Conservation (phyloP, 129 eudicot species). For the Tanacetum coccineum region DNA sequence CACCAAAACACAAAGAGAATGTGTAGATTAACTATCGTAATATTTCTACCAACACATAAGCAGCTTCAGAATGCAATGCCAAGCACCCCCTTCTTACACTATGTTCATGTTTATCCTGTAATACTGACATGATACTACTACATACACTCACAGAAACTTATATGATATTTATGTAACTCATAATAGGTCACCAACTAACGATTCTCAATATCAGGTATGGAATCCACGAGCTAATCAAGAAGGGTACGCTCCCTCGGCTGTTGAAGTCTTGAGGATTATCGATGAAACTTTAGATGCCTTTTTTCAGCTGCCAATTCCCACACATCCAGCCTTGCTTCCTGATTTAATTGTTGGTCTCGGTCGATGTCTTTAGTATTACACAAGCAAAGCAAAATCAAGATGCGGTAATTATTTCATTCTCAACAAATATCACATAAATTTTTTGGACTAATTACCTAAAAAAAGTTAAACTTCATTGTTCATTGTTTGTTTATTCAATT, state of each 20-base stretch:
- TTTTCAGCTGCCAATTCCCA: conserved; percentile 89
- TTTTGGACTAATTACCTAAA: background rate
- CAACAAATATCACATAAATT: background rate
- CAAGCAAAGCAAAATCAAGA: conserved; percentile 75
- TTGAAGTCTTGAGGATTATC: conserved; percentile 72
- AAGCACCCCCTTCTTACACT: too few relatives aligned
- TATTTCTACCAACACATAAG: too few relatives aligned
- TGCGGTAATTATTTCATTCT: conserved; percentile 56
- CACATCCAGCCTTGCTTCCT: conserved; percentile 88
- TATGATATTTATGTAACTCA: too few relatives aligned
- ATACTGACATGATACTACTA: too few relatives aligned
- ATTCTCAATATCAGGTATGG: conserved; percentile 55
- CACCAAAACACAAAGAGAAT: too few relatives aligned
- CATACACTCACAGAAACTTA: too few relatives aligned
- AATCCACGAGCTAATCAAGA: conserved; percentile 82
- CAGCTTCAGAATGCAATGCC: too few relatives aligned
- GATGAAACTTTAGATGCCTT: conserved; percentile 92
- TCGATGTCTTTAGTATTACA: conserved; percentile 80
- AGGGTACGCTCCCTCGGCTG: conserved; percentile 85
- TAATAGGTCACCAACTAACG: background rate
- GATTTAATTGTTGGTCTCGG: conserved; percentile 89
- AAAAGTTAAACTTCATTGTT: too few relatives aligned
- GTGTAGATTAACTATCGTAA: too few relatives aligned
- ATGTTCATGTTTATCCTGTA: too few relatives aligned
- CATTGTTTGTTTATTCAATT: background rate